These are phyloP conservation scores for Venustampulla echinocandica DNA, from an alignment of 495 filamentous ascomycete genomes.

Conservation along the genomic window DNA sequence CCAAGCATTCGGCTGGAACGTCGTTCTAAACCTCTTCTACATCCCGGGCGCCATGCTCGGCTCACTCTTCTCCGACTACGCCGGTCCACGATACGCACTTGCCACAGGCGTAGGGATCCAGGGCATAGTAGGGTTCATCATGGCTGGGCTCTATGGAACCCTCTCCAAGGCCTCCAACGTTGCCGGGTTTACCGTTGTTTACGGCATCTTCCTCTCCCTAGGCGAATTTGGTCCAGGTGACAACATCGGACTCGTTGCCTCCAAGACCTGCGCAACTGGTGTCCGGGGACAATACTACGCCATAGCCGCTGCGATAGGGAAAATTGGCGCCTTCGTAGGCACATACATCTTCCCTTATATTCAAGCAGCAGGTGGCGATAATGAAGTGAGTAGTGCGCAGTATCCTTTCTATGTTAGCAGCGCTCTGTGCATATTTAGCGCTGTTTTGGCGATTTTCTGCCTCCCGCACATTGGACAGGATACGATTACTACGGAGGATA, in stretches of 20 bases:
- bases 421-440: slow-evolving; percentile 54
- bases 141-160: slow-evolving; percentile 63
- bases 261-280: slow-evolving; percentile 79
- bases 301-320: slow-evolving; percentile 74
- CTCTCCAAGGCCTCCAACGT: slow-evolving; percentile 56
- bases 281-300: slow-evolving; percentile 90
- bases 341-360: slow-evolving; percentile 73
- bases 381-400: slow-evolving; percentile 51
- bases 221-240: slow-evolving; percentile 85
- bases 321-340: slow-evolving; percentile 87
- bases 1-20: slow-evolving; percentile 77
- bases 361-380: slow-evolving; percentile 49
- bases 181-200: slow-evolving; percentile 68
- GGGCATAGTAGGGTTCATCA: slow-evolving; percentile 75
- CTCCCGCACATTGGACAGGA: slow-evolving; percentile 65
- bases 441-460: slow-evolving; percentile 46
- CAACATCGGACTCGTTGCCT: slow-evolving; percentile 81
- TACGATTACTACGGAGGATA: slow-evolving; percentile 62
- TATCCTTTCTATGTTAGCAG: slow-evolving; percentile 74
- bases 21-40: slow-evolving; percentile 77
- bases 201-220: slow-evolving; percentile 71
- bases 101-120: slow-evolving; percentile 58
- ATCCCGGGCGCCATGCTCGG: slow-evolving; percentile 73
- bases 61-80: slow-evolving; percentile 61
- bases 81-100: slow-evolving; percentile 68